Percentiles rank a stretch among this genome's conserved stretches.
These are phyloP conservation scores for Paecilomyces niveus DNA, from an alignment of 2,329 filamentous ascomycete genomes.

Conservation along the genomic window DNA sequence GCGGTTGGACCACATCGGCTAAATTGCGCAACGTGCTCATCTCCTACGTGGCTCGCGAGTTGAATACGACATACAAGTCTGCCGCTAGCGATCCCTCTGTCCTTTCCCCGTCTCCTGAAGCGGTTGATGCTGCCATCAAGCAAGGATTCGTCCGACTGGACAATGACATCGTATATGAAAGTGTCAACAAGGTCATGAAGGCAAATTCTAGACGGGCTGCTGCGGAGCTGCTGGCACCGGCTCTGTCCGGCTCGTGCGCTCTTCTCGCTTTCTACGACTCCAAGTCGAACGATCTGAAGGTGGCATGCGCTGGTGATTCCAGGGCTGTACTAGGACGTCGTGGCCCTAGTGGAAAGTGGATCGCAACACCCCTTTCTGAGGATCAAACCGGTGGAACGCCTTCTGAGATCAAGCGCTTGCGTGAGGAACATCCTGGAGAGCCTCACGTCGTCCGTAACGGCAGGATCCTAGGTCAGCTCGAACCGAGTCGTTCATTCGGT, in stretches of 20 bases:
- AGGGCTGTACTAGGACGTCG: constrained; percentile 83
- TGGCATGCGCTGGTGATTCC: constrained; percentile 95
- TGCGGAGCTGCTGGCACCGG: constrained; percentile 84
- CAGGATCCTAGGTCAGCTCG: constrained; percentile 81
- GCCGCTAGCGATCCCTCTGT: constrained; percentile 52
- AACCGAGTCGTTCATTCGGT: constrained; percentile 90
- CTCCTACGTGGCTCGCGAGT: constrained; percentile 82
- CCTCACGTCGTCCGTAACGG: constrained; percentile 81
- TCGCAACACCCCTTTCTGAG: constrained; percentile 77
- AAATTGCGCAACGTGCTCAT: constrained; percentile 91
- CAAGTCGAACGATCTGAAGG: constrained; percentile 75
- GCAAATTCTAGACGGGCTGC: constrained; percentile 83
- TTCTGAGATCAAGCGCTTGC: constrained; percentile 74
- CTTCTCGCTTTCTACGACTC: constrained; percentile 95
- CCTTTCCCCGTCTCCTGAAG: constrained; percentile 64
- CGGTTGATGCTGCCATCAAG: constrained; percentile 88
- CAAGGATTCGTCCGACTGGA: constrained; percentile 81
- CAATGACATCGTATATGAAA: constrained; percentile 89
- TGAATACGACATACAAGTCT: constrained; percentile 85
- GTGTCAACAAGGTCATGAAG: constrained; percentile 84
- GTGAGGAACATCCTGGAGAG: constrained; percentile 81
- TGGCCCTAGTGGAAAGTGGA: constrained; percentile 77
- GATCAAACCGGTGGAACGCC: constrained; percentile 91
- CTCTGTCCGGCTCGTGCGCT: constrained; percentile 93
- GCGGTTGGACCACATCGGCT: constrained; percentile 95